Evolutionary conservation across 768 basidiomycete species (phyloP).

Genomic region (Gloeopeniophorella convolvens): DNA sequence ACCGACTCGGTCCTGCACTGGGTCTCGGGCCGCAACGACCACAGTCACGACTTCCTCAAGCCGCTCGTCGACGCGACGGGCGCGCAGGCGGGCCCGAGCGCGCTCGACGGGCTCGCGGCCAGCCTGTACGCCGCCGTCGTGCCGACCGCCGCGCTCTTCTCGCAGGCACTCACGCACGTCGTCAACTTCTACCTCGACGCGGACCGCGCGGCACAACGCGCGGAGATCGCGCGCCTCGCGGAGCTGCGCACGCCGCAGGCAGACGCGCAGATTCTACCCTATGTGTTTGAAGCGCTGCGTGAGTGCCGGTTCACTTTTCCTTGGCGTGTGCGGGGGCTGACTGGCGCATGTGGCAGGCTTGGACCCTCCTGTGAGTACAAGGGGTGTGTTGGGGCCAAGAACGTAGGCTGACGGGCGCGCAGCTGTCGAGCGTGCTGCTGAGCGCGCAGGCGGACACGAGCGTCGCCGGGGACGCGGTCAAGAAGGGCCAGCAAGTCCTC

Average conservation of each 20-base stretch:
- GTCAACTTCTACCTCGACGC: slow-evolving; percentile 52
- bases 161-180: slow-evolving; percentile 47
- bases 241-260: not conserved
- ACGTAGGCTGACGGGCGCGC: not conserved
- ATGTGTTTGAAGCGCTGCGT: slow-evolving; percentile 21
- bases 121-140: slow-evolving; percentile 47
- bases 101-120: slow-evolving; percentile 35
- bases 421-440: slow-evolving; percentile 15
- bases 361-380: slow-evolving; percentile 18
- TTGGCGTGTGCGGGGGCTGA: not conserved
- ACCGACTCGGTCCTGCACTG: slow-evolving; percentile 20
- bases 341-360: slow-evolving; percentile 6
- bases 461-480: slow-evolving; percentile 14
- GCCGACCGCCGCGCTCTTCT: slow-evolving; percentile 50
- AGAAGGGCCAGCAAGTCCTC: slow-evolving; percentile 18
- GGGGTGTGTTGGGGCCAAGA: not conserved
- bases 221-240: not conserved
- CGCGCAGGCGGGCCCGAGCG: slow-evolving; percentile 19
- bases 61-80: slow-evolving; percentile 18
- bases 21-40: slow-evolving; percentile 21
- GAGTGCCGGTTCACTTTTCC: not conserved
- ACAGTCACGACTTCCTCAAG: slow-evolving; percentile 16
- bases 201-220: not conserved
- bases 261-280: slow-evolving; percentile 7
- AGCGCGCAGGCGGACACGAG: not conserved